A percentile compares a stretch with the other conserved stretches of the same genome.
Evolutionary conservation across 1,139 yeast genomes (phyloP).

Genomic region (Nadsonia starkeyi-henricii): DNA sequence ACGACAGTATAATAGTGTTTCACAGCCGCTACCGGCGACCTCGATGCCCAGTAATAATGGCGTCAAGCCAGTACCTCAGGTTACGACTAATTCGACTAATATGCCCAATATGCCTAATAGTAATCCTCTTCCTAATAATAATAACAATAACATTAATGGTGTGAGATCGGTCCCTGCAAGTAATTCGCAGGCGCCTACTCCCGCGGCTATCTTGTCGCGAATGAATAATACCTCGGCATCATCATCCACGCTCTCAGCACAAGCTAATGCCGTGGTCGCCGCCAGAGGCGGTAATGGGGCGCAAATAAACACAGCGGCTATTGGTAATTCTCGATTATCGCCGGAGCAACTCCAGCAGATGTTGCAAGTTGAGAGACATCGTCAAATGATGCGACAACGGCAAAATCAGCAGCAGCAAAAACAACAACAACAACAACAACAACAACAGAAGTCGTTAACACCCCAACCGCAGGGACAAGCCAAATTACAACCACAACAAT

Average conservation of each 20-base stretch:
- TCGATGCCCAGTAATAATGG: neutral
- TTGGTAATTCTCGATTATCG: conserved; percentile 4
- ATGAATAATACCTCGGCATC: conserved; percentile 10
- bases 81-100: neutral
- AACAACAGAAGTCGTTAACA: conserved; percentile 12
- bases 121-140: neutral
- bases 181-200: neutral
- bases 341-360: conserved; percentile 8
- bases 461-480: conserved; percentile 11
- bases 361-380: conserved; percentile 5
- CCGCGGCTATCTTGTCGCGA: neutral
- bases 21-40: neutral
- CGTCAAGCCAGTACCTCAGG: neutral
- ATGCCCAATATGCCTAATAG: neutral
- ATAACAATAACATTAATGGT: neutral
- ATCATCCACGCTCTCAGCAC: conserved; percentile 9
- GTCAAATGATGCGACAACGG: conserved; percentile 6
- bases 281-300: conserved; percentile 7
- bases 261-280: conserved; percentile 6
- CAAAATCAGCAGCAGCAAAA: conserved; percentile 11
- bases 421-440: conserved; percentile 9
- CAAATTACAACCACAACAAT: conserved; percentile 7
- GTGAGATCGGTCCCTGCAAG: neutral
- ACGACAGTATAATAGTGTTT: neutral
- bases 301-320: conserved; percentile 6